Conservation (phyloP, 176 grass and related monocot genomes). For the Ensete ventricosum region DNA sequence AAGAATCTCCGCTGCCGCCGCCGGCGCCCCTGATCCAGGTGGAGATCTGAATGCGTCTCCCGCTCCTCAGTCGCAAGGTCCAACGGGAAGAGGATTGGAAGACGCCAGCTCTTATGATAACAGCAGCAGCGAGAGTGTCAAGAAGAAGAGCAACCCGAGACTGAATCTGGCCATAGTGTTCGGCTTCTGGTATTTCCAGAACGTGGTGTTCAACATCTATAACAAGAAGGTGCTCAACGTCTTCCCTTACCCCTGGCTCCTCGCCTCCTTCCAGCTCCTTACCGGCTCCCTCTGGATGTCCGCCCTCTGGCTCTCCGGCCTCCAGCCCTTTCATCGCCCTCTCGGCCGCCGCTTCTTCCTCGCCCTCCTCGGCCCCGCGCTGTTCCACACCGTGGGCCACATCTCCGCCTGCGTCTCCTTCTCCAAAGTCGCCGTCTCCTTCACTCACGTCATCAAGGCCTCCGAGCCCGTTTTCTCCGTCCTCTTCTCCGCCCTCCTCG, state of each 20-base stretch:
- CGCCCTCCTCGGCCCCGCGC: constrained; percentile 33
- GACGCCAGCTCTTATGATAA: background rate
- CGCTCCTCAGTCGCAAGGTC: background rate
- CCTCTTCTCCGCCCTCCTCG: constrained; percentile 25
- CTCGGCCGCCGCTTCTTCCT: constrained; percentile 21
- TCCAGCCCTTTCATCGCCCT: constrained; percentile 24
- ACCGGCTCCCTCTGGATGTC: constrained; percentile 36
- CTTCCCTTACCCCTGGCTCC: constrained; percentile 42
- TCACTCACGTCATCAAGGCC: constrained; percentile 41
- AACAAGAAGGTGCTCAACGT: constrained; percentile 45
- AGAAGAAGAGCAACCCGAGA: background rate
- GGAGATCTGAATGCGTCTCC: background rate
- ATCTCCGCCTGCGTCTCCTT: constrained; percentile 46
- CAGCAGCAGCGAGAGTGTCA: background rate
- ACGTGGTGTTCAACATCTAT: constrained; percentile 41
- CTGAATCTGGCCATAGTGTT: constrained; percentile 29
- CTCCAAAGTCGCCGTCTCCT: constrained; percentile 39
- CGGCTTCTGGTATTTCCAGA: constrained; percentile 37
- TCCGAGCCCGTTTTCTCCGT: constrained; percentile 43
- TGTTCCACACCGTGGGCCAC: constrained; percentile 37
- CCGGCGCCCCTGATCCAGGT: background rate
- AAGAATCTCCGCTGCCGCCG: background rate
- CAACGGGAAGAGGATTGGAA: background rate
- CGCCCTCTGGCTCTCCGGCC: constrained; percentile 22
- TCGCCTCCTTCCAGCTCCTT: constrained; percentile 39